These are phyloP conservation scores for Rhodotorula paludigena DNA, from an alignment of 768 basidiomycete species.

Conservation along the genomic window DNA sequence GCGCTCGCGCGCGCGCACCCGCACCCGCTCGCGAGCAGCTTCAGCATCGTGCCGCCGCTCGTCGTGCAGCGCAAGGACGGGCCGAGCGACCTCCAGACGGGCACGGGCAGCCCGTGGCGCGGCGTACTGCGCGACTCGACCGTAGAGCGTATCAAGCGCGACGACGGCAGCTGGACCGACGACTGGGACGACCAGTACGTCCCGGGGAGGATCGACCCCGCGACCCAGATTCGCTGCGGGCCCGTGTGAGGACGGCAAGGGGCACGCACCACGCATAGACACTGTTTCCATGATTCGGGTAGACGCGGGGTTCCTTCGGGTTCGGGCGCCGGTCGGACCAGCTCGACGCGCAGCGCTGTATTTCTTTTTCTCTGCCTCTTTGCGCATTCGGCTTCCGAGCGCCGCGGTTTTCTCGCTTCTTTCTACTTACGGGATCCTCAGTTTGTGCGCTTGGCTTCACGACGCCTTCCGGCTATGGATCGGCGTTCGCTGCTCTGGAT, in stretches of 20 bases:
- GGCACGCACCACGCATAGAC: too few species aligned
- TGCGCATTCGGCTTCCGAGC: too few species aligned
- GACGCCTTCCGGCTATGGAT: too few species aligned
- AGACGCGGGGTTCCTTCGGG: too few species aligned
- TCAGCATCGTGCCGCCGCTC: conserved; percentile 38
- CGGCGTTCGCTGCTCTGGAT: too few species aligned
- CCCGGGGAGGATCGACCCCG: conserved; percentile 10
- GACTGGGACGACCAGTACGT: conserved; percentile 17
- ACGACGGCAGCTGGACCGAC: conserved; percentile 23
- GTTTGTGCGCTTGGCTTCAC: too few species aligned
- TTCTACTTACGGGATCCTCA: too few species aligned
- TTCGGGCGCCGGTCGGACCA: too few species aligned
- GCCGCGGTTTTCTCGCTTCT: too few species aligned
- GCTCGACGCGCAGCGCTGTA: too few species aligned
- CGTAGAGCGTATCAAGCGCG: conserved; percentile 33
- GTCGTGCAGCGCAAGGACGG: conserved; percentile 43
- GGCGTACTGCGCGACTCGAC: conserved; percentile 40
- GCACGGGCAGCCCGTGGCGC: conserved; percentile 39
- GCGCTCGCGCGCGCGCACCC: neutral
- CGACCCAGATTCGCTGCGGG: conserved; percentile 29
- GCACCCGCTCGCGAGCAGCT: conserved; percentile 8
- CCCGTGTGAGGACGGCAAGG: conserved; percentile 5
- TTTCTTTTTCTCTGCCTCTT: too few species aligned
- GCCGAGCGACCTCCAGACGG: conserved; percentile 35
- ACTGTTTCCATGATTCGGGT: too few species aligned